phyloP scores from a whole-genome alignment of 495 filamentous ascomycete genomes.

The Echria macrotheca region DNA sequence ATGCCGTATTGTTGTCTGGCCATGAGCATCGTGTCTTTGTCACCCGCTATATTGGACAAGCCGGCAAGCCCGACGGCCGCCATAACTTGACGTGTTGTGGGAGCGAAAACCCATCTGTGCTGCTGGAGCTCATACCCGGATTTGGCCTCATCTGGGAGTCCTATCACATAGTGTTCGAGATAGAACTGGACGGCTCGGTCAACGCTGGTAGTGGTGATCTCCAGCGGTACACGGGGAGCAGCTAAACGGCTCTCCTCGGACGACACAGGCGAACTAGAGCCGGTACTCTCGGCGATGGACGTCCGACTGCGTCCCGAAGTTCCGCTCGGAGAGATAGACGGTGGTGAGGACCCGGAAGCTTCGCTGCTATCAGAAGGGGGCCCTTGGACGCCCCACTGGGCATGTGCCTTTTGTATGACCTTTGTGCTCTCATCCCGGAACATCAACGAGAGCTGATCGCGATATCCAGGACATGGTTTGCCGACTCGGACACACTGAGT shows the following conservation, averaged over 20 bases:
- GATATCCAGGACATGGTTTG: slow-evolving; percentile 62
- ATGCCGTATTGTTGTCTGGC: slow-evolving; percentile 39
- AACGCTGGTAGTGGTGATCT: slow-evolving; percentile 24
- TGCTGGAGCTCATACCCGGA: slow-evolving; percentile 24
- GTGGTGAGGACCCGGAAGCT: slow-evolving; percentile 28
- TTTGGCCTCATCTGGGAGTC: slow-evolving; percentile 42
- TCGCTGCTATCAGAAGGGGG: slow-evolving; percentile 13
- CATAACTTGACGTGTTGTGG: slow-evolving; percentile 35
- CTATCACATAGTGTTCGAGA: slow-evolving; percentile 41
- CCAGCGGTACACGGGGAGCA: slow-evolving; percentile 7
- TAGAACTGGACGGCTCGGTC: slow-evolving; percentile 45
- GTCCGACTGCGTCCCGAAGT: slow-evolving; percentile 9
- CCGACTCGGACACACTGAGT: slow-evolving; percentile 55
- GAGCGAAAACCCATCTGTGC: slow-evolving; percentile 22
- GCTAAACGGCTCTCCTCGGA: background rate
- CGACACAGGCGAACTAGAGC: slow-evolving; percentile 10
- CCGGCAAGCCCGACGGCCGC: slow-evolving; percentile 42
- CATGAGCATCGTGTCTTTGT: slow-evolving; percentile 34
- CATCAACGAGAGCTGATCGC: slow-evolving; percentile 61
- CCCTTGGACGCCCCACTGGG: slow-evolving; percentile 40
- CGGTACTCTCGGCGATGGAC: background rate
- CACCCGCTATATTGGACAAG: slow-evolving; percentile 39
- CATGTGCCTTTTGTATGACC: slow-evolving; percentile 59
- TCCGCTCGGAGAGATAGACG: slow-evolving; percentile 10
- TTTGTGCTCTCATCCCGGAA: slow-evolving; percentile 69